Percentiles rank a stretch among this genome's conserved stretches.
phyloP scores from a whole-genome alignment of 805 yeast genomes.

The Wickerhamomyces ciferrii region DNA sequence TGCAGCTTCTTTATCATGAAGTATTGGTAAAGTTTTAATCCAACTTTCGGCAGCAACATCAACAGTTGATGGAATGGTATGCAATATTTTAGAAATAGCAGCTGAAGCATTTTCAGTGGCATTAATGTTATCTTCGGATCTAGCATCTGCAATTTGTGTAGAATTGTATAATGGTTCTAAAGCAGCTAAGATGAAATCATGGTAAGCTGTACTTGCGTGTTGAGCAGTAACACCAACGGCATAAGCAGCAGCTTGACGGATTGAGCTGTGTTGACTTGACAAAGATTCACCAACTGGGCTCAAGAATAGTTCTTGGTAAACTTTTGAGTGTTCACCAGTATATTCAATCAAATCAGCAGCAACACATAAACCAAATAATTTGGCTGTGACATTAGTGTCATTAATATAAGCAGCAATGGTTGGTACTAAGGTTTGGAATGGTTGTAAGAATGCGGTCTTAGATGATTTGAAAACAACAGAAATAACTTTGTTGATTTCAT shows the following conservation, averaged over 20 bases:
- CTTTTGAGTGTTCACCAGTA: slow-evolving; percentile 63
- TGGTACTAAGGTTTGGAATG: slow-evolving; percentile 61
- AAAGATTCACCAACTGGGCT: slow-evolving; percentile 62
- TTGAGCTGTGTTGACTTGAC: slow-evolving; percentile 57
- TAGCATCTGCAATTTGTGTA: slow-evolving; percentile 72
- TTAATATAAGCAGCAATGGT: slow-evolving; percentile 54
- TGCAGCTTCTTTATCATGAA: slow-evolving; percentile 86
- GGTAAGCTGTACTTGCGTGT: slow-evolving; percentile 61
- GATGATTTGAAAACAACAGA: slow-evolving; percentile 64
- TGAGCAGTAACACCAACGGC: slow-evolving; percentile 85
- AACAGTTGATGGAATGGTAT: slow-evolving; percentile 47
- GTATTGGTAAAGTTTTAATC: slow-evolving; percentile 77
- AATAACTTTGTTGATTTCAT: slow-evolving; percentile 76
- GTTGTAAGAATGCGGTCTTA: slow-evolving; percentile 52
- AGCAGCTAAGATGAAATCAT: slow-evolving; percentile 61
- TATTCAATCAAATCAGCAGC: slow-evolving; percentile 78
- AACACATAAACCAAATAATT: slow-evolving; percentile 74
- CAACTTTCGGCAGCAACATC: slow-evolving; percentile 66
- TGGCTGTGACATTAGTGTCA: slow-evolving; percentile 63
- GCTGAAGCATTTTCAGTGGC: slow-evolving; percentile 86
- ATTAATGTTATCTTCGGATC: slow-evolving; percentile 74
- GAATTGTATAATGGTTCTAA: slow-evolving; percentile 71
- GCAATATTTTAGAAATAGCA: slow-evolving; percentile 80
- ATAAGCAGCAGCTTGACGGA: slow-evolving; percentile 85
- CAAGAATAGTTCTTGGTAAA: slow-evolving; percentile 61